Evolutionary conservation across 495 filamentous ascomycete species (phyloP), one percentile per base, ranked within the genome.

Genomic region (Sabuloglossum arenarium): DNA sequence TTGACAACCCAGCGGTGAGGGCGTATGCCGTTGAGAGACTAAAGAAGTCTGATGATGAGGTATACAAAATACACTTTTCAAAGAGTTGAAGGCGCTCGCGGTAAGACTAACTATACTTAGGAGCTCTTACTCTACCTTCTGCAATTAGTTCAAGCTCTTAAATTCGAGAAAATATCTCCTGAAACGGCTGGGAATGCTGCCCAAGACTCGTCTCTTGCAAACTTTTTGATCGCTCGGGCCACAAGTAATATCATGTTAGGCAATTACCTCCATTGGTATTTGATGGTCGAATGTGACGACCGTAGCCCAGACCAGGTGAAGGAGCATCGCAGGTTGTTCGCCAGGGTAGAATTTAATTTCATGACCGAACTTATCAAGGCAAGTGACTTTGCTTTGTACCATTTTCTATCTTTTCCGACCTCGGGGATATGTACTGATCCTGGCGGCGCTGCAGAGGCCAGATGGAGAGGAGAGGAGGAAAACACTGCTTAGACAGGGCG

Each of bases 241-340:
- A 80, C 82, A 14, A 77, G 82, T 54, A 95, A 90, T 61, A 81
- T 93, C 61, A 84, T 84, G 55, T 77, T 99, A 0, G 91, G 89
- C 5, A 99, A 91, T 64, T 95, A 87, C 65, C 77, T 99, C 49
- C 87, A 93, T 67, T 99, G 91, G 91, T 99, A 97, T 65, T 73
- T 99, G 0, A 95, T 95, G 79, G 93, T 97, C 2, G 93, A 99
- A 66, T 86, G 81, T 37, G 90, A 95, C 63, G 88, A 96, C 61
- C 76, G 80, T 54, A 83, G 79, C 54, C 76, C 78, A 6, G 79
- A 82, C 11, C 85, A 87, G 57, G 67, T 76, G 1, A 74, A 76
- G 21, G 78, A 80, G 52, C 82, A 88, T 58, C 86, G 82, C 28
- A 81, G 83, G 53, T 78, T 99, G 23, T 97, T 94, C 65, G 79